Evolutionary conservation across 495 filamentous ascomycete species (phyloP).

Genomic region (Neurospora sp.): DNA sequence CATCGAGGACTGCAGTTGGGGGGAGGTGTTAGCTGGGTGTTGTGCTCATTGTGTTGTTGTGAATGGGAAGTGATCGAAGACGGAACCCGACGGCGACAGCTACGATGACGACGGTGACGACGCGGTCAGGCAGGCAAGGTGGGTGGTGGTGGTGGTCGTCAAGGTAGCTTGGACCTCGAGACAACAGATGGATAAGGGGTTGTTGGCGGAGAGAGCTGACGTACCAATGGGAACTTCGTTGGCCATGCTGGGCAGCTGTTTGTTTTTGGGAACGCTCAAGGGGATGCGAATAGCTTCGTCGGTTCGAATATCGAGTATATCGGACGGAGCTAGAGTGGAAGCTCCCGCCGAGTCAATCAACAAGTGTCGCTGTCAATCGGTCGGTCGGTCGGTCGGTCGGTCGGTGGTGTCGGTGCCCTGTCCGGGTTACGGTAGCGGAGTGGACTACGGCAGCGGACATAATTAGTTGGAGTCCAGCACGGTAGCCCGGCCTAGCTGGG

Average conservation of each 20-base stretch:
- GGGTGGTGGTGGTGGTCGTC: not conserved
- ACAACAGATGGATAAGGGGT: constrained; percentile 4
- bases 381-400: not conserved
- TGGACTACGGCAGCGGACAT: not conserved
- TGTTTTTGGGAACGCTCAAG: not conserved
- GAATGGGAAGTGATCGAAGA: not conserved
- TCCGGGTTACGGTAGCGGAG: not conserved
- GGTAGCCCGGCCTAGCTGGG: not conserved
- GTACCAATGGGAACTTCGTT: constrained; percentile 6
- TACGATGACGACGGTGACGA: not conserved
- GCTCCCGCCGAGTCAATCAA: not conserved
- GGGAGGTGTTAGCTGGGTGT: constrained; percentile 14
- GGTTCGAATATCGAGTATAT: not conserved
- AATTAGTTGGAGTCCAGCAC: not conserved
- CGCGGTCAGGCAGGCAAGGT: not conserved
- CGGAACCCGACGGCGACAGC: not conserved
- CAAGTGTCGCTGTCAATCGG: not conserved
- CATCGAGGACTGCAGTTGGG: constrained; percentile 75
- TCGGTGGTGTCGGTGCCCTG: not conserved
- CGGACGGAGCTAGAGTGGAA: not conserved
- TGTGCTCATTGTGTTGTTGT: not conserved
- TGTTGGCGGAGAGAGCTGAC: constrained; percentile 8
- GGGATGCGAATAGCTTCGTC: not conserved
- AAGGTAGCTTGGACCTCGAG: not conserved
- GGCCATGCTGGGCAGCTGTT: not conserved